Conservation (phyloP, 495 filamentous ascomycete genomes). For the Polyplosphaeria fusca region DNA sequence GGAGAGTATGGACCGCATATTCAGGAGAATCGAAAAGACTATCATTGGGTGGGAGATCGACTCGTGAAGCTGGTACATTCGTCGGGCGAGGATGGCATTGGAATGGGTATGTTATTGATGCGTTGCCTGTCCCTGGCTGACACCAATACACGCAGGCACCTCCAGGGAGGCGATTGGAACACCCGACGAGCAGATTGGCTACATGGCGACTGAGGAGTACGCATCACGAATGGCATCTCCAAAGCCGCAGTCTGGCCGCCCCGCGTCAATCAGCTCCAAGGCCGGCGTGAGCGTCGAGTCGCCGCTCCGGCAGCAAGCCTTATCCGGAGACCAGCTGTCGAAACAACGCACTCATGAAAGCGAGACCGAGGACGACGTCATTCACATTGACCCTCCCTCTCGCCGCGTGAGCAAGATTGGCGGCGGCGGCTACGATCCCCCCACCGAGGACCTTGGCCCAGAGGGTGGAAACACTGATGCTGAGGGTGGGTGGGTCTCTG, state of each 20-base stretch:
- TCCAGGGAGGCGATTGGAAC: constrained; percentile 38
- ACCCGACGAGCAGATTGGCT: constrained; percentile 63
- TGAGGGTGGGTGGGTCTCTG: constrained; percentile 50
- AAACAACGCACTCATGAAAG: constrained; percentile 43
- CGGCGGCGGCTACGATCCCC: constrained; percentile 45
- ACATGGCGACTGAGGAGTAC: constrained; percentile 75
- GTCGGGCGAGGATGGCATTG: constrained; percentile 62
- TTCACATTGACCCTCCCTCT: constrained; percentile 74
- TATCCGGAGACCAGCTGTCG: constrained; percentile 44
- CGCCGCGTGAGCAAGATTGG: constrained; percentile 61
- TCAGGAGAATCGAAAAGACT: constrained; percentile 68
- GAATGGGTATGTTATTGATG: constrained; percentile 46
- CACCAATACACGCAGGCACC: constrained; percentile 35
- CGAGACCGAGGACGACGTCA: constrained; percentile 57
- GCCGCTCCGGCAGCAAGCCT: constrained; percentile 54
- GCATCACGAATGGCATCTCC: constrained; percentile 67
- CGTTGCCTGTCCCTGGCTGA: constrained; percentile 11
- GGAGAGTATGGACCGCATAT: constrained; percentile 63
- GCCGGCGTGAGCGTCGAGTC: constrained; percentile 51
- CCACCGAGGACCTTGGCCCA: constrained; percentile 46
- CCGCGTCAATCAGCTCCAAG: constrained; percentile 43
- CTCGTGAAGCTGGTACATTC: constrained; percentile 85
- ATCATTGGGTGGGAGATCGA: constrained; percentile 85
- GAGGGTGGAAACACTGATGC: constrained; percentile 49
- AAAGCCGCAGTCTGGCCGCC: constrained; percentile 47